Conservation (phyloP, 768 basidiomycete genomes). For the Mycena albidolilacea region DNA sequence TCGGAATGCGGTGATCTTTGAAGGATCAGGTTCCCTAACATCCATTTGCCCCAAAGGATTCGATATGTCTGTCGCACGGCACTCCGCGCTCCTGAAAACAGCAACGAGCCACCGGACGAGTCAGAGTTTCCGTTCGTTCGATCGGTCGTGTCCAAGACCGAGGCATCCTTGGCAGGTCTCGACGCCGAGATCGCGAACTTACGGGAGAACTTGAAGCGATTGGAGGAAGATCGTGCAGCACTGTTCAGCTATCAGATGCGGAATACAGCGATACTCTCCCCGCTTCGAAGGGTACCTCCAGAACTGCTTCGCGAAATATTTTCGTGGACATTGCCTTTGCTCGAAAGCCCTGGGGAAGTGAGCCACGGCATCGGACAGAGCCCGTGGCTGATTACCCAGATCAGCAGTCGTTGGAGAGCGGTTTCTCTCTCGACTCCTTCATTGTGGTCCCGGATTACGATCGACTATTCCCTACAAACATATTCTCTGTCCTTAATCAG, state of each 20-base stretch:
- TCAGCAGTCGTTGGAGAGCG: constrained; percentile 12
- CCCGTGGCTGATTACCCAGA: not conserved
- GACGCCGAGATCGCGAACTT: constrained; percentile 1
- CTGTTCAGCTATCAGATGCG: not conserved
- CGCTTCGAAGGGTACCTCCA: constrained; percentile 11
- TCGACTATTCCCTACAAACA: not conserved
- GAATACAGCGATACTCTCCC: not conserved
- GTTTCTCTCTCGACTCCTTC: constrained; percentile 5
- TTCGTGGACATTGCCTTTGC: not conserved
- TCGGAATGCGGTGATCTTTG: too few relatives aligned
- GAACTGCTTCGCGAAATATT: constrained; percentile 18
- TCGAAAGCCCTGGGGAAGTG: not conserved
- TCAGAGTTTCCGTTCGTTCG: not conserved
- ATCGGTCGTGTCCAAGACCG: not conserved
- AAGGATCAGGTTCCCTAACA: too few relatives aligned
- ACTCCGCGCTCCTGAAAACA: not conserved
- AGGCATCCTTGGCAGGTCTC: not conserved
- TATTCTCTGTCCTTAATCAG: not conserved
- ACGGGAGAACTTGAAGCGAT: not conserved
- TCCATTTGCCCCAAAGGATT: not conserved
- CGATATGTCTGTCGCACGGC: not conserved
- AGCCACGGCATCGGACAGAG: not conserved
- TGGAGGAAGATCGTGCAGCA: not conserved
- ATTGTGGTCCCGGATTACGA: constrained; percentile 6
- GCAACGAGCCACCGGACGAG: constrained; percentile 5